Evolutionary conservation across 2,329 filamentous ascomycete genomes (phyloP).

Genomic region (Exophiala mesophila): DNA sequence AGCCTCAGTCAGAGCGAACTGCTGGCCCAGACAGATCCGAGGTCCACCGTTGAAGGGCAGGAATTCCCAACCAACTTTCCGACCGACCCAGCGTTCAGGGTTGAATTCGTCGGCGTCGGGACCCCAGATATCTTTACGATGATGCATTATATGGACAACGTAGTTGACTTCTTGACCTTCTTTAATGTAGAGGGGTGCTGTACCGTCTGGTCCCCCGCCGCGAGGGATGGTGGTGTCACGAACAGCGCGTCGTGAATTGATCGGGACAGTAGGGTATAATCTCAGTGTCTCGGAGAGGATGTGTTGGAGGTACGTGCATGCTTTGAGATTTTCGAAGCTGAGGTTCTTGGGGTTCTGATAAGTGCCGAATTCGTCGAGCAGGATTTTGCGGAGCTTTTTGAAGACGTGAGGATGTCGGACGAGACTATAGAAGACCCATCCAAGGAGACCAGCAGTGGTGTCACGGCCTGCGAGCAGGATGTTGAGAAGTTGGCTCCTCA

Average conservation of each 20-base stretch:
- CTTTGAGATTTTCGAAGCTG: conserved; percentile 41
- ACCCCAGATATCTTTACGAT: conserved; percentile 33
- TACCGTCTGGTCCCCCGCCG: conserved; percentile 57
- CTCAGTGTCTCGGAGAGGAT: conserved; percentile 35
- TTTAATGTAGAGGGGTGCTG: conserved; percentile 34
- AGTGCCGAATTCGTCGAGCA: conserved; percentile 40
- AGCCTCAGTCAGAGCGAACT: conserved; percentile 70
- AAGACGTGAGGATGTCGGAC: conserved; percentile 37
- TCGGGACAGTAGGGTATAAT: conserved; percentile 43
- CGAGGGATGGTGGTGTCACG: conserved; percentile 41
- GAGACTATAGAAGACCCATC: conserved; percentile 46
- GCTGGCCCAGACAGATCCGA: conserved; percentile 42
- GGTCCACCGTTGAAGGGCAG: conserved; percentile 28
- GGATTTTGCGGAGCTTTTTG: conserved; percentile 33
- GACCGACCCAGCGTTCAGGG: conserved; percentile 67
- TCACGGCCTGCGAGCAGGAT: conserved; percentile 51
- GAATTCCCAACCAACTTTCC: conserved; percentile 62
- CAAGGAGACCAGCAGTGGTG: conserved; percentile 46
- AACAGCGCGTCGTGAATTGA: conserved; percentile 39
- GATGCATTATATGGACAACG: conserved; percentile 47
- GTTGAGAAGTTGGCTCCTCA: conserved; percentile 48
- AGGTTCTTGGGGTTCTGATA: conserved; percentile 34
- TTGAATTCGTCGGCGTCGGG: conserved; percentile 43
- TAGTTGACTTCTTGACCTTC: conserved; percentile 43
- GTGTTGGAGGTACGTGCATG: conserved; percentile 35